Evolutionary conservation across 2,329 filamentous ascomycete genomes (phyloP).

Genomic region (Colletotrichum orbiculare): DNA sequence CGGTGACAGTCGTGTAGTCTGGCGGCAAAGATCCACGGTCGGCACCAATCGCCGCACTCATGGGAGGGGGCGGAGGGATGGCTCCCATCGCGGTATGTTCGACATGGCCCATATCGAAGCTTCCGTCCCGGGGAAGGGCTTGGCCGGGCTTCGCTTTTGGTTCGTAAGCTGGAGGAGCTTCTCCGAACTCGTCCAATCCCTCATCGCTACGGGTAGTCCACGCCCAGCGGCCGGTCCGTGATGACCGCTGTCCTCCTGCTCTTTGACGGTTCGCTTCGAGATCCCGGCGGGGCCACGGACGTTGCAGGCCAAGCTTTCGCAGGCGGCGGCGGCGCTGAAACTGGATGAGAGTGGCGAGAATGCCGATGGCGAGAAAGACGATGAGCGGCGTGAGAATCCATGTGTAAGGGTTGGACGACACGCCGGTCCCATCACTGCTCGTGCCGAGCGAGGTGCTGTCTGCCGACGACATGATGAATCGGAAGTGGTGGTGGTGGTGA

Average conservation of each 20-base stretch:
- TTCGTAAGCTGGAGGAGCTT: conserved; percentile 73
- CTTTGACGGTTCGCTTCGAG: conserved; percentile 31
- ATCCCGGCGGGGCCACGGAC: conserved; percentile 39
- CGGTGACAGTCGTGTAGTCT: conserved; percentile 27
- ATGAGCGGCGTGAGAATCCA: conserved; percentile 65
- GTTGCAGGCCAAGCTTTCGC: conserved; percentile 36
- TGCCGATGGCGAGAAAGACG: conserved; percentile 54
- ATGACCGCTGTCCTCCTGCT: conserved; percentile 24
- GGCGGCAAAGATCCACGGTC: conserved; percentile 27
- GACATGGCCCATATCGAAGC: conserved; percentile 33
- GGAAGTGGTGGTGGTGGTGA: neutral
- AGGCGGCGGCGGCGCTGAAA: conserved; percentile 52
- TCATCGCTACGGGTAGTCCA: conserved; percentile 55
- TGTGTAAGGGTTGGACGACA: conserved; percentile 64
- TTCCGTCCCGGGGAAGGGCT: conserved; percentile 20
- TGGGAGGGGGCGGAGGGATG: conserved; percentile 15
- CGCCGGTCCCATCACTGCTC: conserved; percentile 24
- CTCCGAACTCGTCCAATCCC: conserved; percentile 71
- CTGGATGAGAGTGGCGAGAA: conserved; percentile 54
- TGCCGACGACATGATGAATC: conserved; percentile 24
- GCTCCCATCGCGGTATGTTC: conserved; percentile 17
- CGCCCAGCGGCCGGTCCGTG: conserved; percentile 30
- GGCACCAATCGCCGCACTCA: conserved; percentile 2
- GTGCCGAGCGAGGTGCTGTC: conserved; percentile 16
- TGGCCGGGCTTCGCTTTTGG: conserved; percentile 41